phyloP scores from a whole-genome alignment of 345 rosid genomes.

The Eucalyptus polybractea region DNA sequence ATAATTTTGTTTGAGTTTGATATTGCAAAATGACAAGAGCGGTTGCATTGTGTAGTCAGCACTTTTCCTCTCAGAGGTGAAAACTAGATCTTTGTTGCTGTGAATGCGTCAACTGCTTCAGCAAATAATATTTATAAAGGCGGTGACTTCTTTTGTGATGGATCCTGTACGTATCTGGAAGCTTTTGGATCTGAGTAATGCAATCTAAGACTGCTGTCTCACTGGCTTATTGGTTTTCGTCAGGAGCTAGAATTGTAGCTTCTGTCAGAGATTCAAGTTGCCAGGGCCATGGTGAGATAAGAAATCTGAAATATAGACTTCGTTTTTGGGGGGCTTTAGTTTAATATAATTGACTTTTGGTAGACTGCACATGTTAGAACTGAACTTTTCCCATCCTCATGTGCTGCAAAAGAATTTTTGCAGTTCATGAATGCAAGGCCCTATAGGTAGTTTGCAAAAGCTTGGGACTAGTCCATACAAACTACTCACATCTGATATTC shows the following conservation, averaged over 20 bases:
- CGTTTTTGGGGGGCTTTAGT: background rate
- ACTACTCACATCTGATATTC: background rate
- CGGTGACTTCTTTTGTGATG: too few species aligned
- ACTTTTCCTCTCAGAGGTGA: too few species aligned
- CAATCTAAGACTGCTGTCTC: background rate
- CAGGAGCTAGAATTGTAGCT: background rate
- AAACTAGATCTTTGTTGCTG: too few species aligned
- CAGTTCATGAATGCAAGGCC: background rate
- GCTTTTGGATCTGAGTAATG: too few species aligned
- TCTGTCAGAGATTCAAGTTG: background rate
- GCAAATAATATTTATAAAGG: too few species aligned
- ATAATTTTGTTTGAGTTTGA: too few species aligned
- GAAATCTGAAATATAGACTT: background rate
- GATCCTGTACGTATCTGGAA: too few species aligned
- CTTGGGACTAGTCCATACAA: background rate
- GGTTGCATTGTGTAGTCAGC: too few species aligned
- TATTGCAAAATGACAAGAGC: too few species aligned
- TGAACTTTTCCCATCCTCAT: background rate
- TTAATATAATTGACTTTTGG: background rate
- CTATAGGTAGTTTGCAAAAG: background rate
- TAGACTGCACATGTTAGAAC: background rate
- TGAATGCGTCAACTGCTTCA: too few species aligned
- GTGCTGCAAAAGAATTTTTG: background rate
- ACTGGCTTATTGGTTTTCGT: background rate
- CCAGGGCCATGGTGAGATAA: background rate